A percentile compares a stretch with the other conserved stretches of the same genome.
These are phyloP conservation scores for Climacium dendroides DNA, from an alignment of 225 moss, liverwort and hornwort genomes.

Conservation along the genomic window DNA sequence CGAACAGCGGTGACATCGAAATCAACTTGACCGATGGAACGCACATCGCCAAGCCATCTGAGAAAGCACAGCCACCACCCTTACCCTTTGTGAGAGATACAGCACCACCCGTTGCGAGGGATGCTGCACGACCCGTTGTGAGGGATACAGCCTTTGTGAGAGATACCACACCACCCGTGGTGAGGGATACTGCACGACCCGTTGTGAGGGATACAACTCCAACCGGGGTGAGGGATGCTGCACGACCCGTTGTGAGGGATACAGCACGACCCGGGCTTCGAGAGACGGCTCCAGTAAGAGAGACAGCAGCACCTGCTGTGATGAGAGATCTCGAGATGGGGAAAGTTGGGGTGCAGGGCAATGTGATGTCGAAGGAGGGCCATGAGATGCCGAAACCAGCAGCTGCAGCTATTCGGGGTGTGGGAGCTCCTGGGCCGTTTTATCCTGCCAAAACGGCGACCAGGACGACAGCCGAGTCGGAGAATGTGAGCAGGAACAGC, in stretches of 20 bases:
- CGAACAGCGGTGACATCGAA: constrained; percentile 19
- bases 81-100: not conserved
- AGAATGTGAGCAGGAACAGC: constrained; percentile 21
- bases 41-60: not conserved
- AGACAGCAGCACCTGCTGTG: not conserved
- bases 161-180: not conserved
- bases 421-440: constrained; percentile 20
- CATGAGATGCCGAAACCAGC: not conserved
- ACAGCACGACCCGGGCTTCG: not conserved
- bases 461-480: not conserved
- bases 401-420: not conserved
- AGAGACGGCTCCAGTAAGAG: not conserved
- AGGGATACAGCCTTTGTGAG: not conserved
- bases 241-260: not conserved
- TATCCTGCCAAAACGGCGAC: not conserved
- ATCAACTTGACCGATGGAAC: constrained; percentile 32
- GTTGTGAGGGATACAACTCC: not conserved
- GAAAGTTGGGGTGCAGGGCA: not conserved
- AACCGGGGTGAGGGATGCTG: not conserved
- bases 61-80: not conserved
- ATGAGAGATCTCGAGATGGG: constrained; percentile 4
- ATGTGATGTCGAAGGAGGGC: not conserved
- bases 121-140: not conserved
- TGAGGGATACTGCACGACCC: not conserved
- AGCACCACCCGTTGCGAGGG: not conserved